Evolutionary conservation across 2,329 filamentous ascomycete genomes (phyloP).

Genomic region (Arthrobotrys sphaeroides): DNA sequence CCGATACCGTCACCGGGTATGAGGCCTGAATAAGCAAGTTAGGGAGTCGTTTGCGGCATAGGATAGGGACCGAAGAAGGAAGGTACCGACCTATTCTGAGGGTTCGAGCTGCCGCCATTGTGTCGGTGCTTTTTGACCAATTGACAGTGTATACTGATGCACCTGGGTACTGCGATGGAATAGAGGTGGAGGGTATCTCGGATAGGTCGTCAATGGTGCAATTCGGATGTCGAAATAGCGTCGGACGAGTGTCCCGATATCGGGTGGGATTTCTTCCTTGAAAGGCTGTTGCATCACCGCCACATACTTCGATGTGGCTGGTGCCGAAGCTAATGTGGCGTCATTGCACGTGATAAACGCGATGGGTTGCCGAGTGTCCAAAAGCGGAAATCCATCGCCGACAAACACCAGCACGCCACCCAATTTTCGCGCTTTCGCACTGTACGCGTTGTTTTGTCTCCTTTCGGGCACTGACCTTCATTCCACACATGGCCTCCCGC

Average conservation of each 20-base stretch:
- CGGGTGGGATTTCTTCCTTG: slow-evolving; percentile 38
- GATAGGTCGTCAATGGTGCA: slow-evolving; percentile 5
- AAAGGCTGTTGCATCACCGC: slow-evolving; percentile 5
- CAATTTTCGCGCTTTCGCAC: slow-evolving; percentile 16
- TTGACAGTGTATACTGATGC: background rate
- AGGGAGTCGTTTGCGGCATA: background rate
- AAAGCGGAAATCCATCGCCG: background rate
- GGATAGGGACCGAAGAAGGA: slow-evolving; percentile 13
- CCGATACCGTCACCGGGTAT: slow-evolving; percentile 99
- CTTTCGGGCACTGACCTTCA: slow-evolving; percentile 13
- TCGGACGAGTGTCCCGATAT: slow-evolving; percentile 36
- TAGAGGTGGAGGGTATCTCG: slow-evolving; percentile 12
- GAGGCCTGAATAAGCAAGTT: slow-evolving; percentile 71
- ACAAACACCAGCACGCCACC: slow-evolving; percentile 27
- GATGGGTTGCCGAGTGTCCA: background rate
- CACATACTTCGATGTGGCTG: slow-evolving; percentile 10
- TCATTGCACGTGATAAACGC: slow-evolving; percentile 4
- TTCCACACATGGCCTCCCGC: slow-evolving; percentile 22
- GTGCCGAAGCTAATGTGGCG: background rate
- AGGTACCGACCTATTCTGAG: slow-evolving; percentile 49
- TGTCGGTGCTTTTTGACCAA: background rate
- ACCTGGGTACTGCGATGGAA: background rate
- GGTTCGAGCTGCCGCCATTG: slow-evolving; percentile 50
- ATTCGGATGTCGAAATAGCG: background rate
- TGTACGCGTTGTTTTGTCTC: slow-evolving; percentile 53